Base-by-base conservation (phyloP, 192 early-diverging fungal genomes). In the Backusella macrospora region DNA sequence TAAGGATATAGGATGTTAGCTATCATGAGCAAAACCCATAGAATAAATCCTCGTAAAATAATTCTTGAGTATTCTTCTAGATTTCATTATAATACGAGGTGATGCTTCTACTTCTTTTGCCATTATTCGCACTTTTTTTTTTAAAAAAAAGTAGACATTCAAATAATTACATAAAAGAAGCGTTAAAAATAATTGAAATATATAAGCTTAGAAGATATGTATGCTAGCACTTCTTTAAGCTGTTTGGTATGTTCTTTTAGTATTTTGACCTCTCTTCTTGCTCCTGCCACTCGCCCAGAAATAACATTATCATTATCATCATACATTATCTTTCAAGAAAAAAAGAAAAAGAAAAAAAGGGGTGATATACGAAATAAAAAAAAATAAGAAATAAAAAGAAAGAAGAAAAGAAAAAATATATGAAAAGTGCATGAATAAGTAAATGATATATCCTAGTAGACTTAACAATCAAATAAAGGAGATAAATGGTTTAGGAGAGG, bases 31-130 rank as follows among this genome's bases (percentile, higher is more conserved):
- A 96, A 96, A 99, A 82, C 98, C 95, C 96, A 98, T 97, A 12
- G 98, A 95, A 81, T 99, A 99, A 70, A 99, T 97, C 79, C 98
- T 99, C 15, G 97, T 96, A 69, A 99, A 81, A 82, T 99, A 97
- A 43, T 97, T 97, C 83, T 98, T 98, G 44, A 99, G 89, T 10
- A 96, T 96, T 63, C 97, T 89, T 64, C 97, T 91, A 75, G 97
- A 93, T 77, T 96, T 98, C 92, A 99, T 96, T 65, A 88, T 87
- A 47, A 77, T 91, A 59, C 95, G 88, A 16, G 96, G 96, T 62
- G 98, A 82, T 40, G 94, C 87, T 55, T 96, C 91, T 45, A 99
- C 86, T 52, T 95, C 93, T 39, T 91, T 89, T 5, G 98, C 90
- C 75, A 96, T 93, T 63, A 88, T 81, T 71, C 88, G 89, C 47